Evolutionary conservation across 2,329 filamentous ascomycete genomes (phyloP), one percentile per base, ranked within the genome.

Genomic region (Helminthosporium solani): DNA sequence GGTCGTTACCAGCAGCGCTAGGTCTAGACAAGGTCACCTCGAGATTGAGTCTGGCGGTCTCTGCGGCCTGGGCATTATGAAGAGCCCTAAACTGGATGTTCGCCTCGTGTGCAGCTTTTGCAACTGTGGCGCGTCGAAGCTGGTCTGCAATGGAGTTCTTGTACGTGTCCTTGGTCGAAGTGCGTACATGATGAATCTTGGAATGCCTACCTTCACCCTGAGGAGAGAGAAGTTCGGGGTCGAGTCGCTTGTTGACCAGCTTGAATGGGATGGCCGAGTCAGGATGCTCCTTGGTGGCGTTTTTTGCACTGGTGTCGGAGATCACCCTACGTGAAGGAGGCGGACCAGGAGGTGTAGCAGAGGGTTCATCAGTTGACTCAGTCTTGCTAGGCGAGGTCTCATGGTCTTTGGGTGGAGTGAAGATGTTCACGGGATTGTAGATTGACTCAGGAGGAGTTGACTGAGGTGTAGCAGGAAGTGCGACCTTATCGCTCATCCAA

Each of bases 51-150:
- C 49, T 49, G 47, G 45, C 18, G 30, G 34, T 35, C 50, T 33
- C 37, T 33, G 49, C 53, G 36, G 38, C 20, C 52, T 47, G 49
- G 41, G 41, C 44, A 36, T 52, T 33, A 25, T 48, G 28, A 21
- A 34, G 36, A 41, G 45, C 45, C 28, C 40, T 45, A 35, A 51
- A 46, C 8, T 23, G 40, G 18, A 34, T 40, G 34, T 47, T 23
- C 11, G 46, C 49, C 7, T 23, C 36, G 18, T 19, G 40, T 28
- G 53, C 46, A 38, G 28, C 40, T 18, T 33, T 19, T 4, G 40
- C 40, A 23, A 42, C 21, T 18, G 11, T 15, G 14, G 21, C 21
- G 4, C 9, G 12, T 4, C 9, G 5, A 9, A 31, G n/a, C 38
- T 31, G 38, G 3, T 41, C n/a, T 14, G 27, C 25, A 33, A 15